Conservation (phyloP, 176 grass and related monocot species). For the Phoenix roebelenii region DNA sequence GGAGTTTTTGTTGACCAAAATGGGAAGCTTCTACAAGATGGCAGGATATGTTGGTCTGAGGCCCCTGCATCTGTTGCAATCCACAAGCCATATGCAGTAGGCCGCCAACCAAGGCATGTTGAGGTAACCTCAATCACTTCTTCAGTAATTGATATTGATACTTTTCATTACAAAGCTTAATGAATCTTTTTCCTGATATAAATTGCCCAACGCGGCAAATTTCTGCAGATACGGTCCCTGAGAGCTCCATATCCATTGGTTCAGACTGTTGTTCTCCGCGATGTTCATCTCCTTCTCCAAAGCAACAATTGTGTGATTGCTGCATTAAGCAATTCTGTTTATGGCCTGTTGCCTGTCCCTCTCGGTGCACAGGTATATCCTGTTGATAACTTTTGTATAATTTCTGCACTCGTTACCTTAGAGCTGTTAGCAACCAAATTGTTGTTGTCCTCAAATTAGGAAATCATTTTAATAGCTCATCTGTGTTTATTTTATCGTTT, state of each 20-base stretch:
- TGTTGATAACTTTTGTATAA: background rate
- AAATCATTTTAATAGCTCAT: too few relatives aligned
- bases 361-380: conserved; percentile 82
- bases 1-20: conserved; percentile 98
- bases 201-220: conserved; percentile 15
- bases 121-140: conserved; percentile 37
- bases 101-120: conserved; percentile 63
- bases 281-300: conserved; percentile 84
- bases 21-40: conserved; percentile 94
- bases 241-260: conserved; percentile 79
- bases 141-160: conserved; percentile 6
- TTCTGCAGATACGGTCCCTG: conserved; percentile 83
- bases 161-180: too few relatives aligned
- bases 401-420: too few relatives aligned
- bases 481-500: too few relatives aligned
- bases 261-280: conserved; percentile 77
- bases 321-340: conserved; percentile 53
- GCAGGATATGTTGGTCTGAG: conserved; percentile 93
- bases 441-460: too few relatives aligned
- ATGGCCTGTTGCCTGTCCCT: conserved; percentile 83
- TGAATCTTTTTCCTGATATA: too few relatives aligned
- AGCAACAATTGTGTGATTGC: conserved; percentile 81
- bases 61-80: conserved; percentile 64
- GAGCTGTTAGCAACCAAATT: too few relatives aligned
- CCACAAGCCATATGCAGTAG: conserved; percentile 74